Percentiles rank a stretch among this genome's conserved stretches.
phyloP scores from a whole-genome alignment of 2,329 filamentous ascomycete genomes.

The Sclerotinia spermophila region DNA sequence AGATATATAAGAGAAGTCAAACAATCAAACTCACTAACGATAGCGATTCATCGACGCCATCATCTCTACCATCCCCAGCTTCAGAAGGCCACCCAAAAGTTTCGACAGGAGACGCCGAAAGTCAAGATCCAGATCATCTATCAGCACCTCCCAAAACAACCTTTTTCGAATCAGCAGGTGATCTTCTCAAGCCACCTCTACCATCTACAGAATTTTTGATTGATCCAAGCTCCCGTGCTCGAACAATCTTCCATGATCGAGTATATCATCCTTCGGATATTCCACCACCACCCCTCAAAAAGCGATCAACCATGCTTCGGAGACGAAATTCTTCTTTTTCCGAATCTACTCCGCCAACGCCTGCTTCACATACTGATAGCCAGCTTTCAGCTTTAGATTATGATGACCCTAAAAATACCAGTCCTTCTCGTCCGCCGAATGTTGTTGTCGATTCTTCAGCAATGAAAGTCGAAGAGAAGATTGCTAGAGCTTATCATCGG shows the following conservation, averaged over 20 bases:
- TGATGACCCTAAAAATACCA: constrained; percentile 49
- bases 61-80: constrained; percentile 13
- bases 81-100: constrained; percentile 36
- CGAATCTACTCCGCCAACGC: constrained; percentile 21
- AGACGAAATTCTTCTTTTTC: constrained; percentile 24
- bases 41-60: constrained; percentile 29
- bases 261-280: constrained; percentile 94
- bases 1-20: constrained; percentile 74
- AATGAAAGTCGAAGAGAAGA: constrained; percentile 96
- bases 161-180: constrained; percentile 91
- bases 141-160: constrained; percentile 82
- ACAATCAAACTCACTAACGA: constrained; percentile 54
- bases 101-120: constrained; percentile 36
- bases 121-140: constrained; percentile 46
- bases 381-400: constrained; percentile 47
- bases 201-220: constrained; percentile 78
- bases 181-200: constrained; percentile 85
- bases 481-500: constrained; percentile 89
- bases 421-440: constrained; percentile 44
- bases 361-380: constrained; percentile 43
- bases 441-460: constrained; percentile 56
- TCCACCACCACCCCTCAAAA: constrained; percentile 70
- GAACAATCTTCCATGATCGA: constrained; percentile 95
- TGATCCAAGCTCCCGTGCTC: constrained; percentile 74
- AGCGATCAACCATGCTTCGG: constrained; percentile 39